Evolutionary conservation across 2,329 filamentous ascomycete genomes (phyloP), one percentile per base, ranked within the genome.

Genomic region (Trichoderma citrinoviride): DNA sequence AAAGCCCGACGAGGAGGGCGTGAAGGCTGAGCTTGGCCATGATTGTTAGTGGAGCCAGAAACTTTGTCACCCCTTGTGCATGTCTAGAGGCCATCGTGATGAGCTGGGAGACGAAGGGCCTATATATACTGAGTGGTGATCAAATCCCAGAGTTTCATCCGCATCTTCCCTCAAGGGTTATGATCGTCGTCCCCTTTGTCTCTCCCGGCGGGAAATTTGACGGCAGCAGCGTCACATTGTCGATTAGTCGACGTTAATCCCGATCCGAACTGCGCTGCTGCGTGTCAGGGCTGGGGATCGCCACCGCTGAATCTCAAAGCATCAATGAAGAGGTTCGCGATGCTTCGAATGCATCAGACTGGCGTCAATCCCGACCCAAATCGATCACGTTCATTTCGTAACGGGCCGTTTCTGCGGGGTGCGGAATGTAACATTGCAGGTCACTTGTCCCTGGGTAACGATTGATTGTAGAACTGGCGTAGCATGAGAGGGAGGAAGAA

Each of bases 21-120:
- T 47, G 47, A 29, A 64, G 27, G 52, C n/a, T 64, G 43, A 64
- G 33, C 33, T 56, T 64, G 53, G 41, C 61, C 61, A 64, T 64
- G 23, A 19, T 64, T 37, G 40, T 7, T 37, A 14, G 12, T 37
- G 25, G 60, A 25, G 15, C 19, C 49, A 54, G 25, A 46, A 19
- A 40, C 60, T 3, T 43, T 62, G 58, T 43, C 27, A 25, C 49
- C 37, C 40, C 33, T 37, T 37, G 33, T 37, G 12, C 33, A 37
- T 54, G 14, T 8, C 3, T 25, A 19, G 33, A 40, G 12, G n/a
- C 8, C 5, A 19, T 43, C 10, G 3, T 37, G 14, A 27, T 14
- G n/a, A 6, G n/a, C 19, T 7, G 25, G 27, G 37, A 62, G n/a
- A 33, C 7, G 19, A 19, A 14, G 8, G 40, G 5, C n/a, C 49